Evolutionary conservation across 202 grass and related monocot species (phyloP).

Genomic region (Zoysia matrella): DNA sequence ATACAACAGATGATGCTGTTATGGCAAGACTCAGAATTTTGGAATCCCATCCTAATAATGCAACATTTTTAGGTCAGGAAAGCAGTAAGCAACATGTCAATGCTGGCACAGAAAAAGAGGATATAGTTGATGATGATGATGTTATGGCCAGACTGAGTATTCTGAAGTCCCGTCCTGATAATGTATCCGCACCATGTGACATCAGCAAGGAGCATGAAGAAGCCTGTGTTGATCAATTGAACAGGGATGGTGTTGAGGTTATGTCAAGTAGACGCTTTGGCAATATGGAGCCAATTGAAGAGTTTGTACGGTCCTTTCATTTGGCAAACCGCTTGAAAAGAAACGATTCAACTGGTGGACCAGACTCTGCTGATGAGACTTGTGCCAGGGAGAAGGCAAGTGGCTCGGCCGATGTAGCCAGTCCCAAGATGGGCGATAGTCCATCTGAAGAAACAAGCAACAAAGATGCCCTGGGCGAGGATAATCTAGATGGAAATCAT

Average conservation of each 20-base stretch:
- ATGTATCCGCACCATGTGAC: slow-evolving; percentile 26
- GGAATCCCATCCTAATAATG: slow-evolving; percentile 38
- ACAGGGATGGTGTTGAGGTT: slow-evolving; percentile 31
- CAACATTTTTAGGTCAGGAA: slow-evolving; percentile 16
- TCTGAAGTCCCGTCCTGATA: slow-evolving; percentile 42
- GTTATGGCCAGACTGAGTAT: slow-evolving; percentile 37
- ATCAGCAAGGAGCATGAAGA: slow-evolving; percentile 15
- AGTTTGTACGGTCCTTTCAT: slow-evolving; percentile 27
- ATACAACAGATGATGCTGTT: slow-evolving; percentile 40
- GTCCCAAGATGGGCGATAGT: slow-evolving; percentile 5
- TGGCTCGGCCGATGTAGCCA: slow-evolving; percentile 16
- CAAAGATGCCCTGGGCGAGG: not conserved
- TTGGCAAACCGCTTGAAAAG: not conserved
- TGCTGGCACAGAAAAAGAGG: not conserved
- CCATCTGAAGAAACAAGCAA: slow-evolving; percentile 30
- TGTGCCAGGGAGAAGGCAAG: slow-evolving; percentile 7
- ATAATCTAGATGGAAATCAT: not conserved
- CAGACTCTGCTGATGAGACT: slow-evolving; percentile 26
- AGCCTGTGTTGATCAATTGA: not conserved
- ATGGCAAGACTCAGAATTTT: slow-evolving; percentile 55
- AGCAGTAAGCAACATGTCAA: slow-evolving; percentile 21
- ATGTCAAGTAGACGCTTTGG: slow-evolving; percentile 15
- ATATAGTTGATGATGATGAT: slow-evolving; percentile 32
- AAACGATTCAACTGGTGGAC: not conserved
- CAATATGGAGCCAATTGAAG: not conserved